A percentile compares a stretch with the other conserved stretches of the same genome.
phyloP scores from a whole-genome alignment of 495 filamentous ascomycete genomes.

The Chaetomium tenue region DNA sequence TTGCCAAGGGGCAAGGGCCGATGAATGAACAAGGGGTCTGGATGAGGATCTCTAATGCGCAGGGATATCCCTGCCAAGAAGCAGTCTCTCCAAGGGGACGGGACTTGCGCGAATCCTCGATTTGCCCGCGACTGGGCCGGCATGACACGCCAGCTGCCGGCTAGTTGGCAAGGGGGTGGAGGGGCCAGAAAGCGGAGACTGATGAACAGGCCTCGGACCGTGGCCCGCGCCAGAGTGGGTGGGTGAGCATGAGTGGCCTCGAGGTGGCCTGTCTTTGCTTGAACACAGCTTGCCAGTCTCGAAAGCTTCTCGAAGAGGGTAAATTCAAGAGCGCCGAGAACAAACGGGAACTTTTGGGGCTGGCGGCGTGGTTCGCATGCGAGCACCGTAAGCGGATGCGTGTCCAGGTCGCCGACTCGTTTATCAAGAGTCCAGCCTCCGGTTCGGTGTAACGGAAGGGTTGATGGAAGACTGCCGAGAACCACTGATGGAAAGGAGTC shows the following conservation, averaged over 20 bases:
- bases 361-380: conserved; percentile 28
- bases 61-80: conserved; percentile 26
- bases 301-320: too few relatives aligned
- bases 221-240: background rate
- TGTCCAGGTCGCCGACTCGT: conserved; percentile 27
- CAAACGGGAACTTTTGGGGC: conserved; percentile 6
- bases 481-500: conserved; percentile 11
- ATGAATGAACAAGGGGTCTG: conserved; percentile 26
- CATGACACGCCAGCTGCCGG: conserved; percentile 23
- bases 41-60: conserved; percentile 29
- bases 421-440: conserved; percentile 7
- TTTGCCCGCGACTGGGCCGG: conserved; percentile 23
- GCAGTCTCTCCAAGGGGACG: conserved; percentile 26
- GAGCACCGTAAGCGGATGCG: conserved; percentile 20
- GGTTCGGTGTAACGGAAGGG: conserved; percentile 27
- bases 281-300: too few relatives aligned
- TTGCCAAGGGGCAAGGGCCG: conserved; percentile 12
- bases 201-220: background rate
- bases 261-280: too few relatives aligned
- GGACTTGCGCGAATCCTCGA: conserved; percentile 25
- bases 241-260: too few relatives aligned
- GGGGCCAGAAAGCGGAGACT: background rate
- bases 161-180: conserved; percentile 13
- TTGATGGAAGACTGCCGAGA: conserved; percentile 18
- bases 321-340: background rate